Base-by-base conservation (phyloP, 1,284 basidiomycete species). In the Lignosus rhinocerotis region DNA sequence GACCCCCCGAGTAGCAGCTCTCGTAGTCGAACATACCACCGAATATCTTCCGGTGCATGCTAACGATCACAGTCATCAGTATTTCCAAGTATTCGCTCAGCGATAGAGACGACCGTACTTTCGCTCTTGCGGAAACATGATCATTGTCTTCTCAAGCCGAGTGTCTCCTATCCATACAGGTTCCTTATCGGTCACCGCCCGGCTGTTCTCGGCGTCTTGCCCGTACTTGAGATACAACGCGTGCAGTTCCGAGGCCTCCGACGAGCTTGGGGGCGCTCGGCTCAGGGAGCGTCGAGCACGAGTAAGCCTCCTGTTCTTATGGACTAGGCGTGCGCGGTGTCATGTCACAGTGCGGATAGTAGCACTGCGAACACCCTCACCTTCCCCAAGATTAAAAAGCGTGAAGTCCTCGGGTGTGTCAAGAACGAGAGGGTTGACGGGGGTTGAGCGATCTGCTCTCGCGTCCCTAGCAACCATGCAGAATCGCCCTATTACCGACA, bases 111-210 rank as follows among this genome's bases (percentile, higher is more conserved):
- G 3, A 21, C 74, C 84, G 70, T 60, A 88, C 86, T 94, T 93
- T 67, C 91, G 80, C 69, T 92, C 90, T 75, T 93, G 91, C 0
- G 92, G 91, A 69, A 92, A 92, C 89, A 93, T 93, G 52, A 92
- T 75, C 78, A 87, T 80, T n/a, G 80, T 83, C 65, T 85, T 87
- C 69, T 88, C 86, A 12, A 86, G 69, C 49, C 75, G 74, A 0
- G 87, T 88, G 57, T 88, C 82, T 0, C 80, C 83, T 82, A 90
- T 86, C 80, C 82, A 87, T 0, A 87, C 83, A 17, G 78, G 76
- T 56, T 84, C 79, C n/a, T 66, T 67, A 19, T 68, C 68, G 2
- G 25, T 25, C 25, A 56, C 55, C 0, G 47, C 31, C 17, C 31
- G 42, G 17, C 48, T 32, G 6, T 10, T 32, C 16, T 39, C n/a